phyloP scores from a whole-genome alignment of 176 grass and related monocot genomes.

The Bonia amplexicaulis region DNA sequence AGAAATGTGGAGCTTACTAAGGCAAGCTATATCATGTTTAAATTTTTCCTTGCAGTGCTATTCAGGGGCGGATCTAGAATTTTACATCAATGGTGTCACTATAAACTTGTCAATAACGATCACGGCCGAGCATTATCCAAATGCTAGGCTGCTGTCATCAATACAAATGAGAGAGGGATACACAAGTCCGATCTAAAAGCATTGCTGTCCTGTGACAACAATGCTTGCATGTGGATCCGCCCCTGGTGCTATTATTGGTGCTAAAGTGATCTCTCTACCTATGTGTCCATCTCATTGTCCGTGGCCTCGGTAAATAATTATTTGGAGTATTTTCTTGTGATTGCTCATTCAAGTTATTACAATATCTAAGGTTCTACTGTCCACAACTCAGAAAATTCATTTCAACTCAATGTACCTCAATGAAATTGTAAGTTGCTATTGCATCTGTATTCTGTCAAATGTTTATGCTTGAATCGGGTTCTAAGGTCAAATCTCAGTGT shows the following conservation, averaged over 20 bases:
- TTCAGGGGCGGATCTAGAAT: no score
- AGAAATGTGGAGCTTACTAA: conserved; percentile 75
- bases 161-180: no score
- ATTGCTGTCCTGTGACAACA: no score
- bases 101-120: no score
- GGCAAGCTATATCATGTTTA: conserved; percentile 34
- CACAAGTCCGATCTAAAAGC: no score
- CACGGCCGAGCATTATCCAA: no score
- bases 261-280: background rate
- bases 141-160: no score
- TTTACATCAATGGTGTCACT: no score
- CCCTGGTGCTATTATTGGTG: background rate
- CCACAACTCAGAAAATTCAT: background rate
- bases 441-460: background rate
- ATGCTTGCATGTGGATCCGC: no score
- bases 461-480: background rate
- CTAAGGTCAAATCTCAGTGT: background rate
- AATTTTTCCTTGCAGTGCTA: background rate
- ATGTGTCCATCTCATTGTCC: background rate
- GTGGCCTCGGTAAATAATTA: background rate
- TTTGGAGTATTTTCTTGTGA: background rate
- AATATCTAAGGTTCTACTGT: background rate
- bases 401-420: background rate
- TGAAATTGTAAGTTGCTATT: background rate
- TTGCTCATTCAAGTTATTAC: background rate